phyloP scores from a whole-genome alignment of 1,139 yeast genomes.

The Taphrina deformans region DNA sequence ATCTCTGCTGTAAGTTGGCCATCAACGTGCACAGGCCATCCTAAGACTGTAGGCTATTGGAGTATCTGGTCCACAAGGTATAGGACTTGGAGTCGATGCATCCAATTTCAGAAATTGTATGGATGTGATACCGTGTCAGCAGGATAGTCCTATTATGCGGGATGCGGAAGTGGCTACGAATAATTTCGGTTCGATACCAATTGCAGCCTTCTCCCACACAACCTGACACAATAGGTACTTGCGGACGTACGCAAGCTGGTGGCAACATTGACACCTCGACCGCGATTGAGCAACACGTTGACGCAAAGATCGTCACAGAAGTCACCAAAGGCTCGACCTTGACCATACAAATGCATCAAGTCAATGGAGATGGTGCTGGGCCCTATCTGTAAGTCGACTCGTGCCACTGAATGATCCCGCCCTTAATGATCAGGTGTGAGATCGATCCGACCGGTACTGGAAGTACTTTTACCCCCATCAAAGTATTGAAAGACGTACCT shows the following conservation, averaged over 20 bases:
- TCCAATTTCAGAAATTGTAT: slow-evolving; percentile 27
- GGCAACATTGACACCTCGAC: slow-evolving; percentile 32
- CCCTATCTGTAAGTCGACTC: slow-evolving; percentile 7
- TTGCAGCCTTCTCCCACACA: too few species aligned
- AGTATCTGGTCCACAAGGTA: slow-evolving; percentile 20
- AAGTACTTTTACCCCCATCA: slow-evolving; percentile 1
- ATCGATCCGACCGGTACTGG: slow-evolving; percentile 26
- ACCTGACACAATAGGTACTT: neutral
- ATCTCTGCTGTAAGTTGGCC: slow-evolving; percentile 17
- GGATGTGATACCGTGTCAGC: slow-evolving; percentile 33
- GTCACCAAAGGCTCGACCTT: slow-evolving; percentile 23
- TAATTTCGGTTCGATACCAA: slow-evolving; percentile 10
- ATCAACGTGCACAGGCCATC: neutral
- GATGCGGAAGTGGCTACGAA: slow-evolving; percentile 28
- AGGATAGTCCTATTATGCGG: slow-evolving; percentile 32
- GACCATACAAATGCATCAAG: slow-evolving; percentile 30
- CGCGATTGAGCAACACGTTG: slow-evolving; percentile 29
- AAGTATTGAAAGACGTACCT: slow-evolving; percentile 26
- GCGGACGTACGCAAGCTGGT: slow-evolving; percentile 31
- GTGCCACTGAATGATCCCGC: neutral
- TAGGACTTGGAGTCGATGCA: slow-evolving; percentile 30
- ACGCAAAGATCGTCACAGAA: slow-evolving; percentile 26
- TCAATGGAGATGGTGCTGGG: slow-evolving; percentile 31
- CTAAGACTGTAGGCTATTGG: slow-evolving; percentile 9
- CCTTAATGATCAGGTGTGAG: neutral